Evolutionary conservation across 441 rosid species (phyloP).

Genomic region (Gossypium gossypioides): DNA sequence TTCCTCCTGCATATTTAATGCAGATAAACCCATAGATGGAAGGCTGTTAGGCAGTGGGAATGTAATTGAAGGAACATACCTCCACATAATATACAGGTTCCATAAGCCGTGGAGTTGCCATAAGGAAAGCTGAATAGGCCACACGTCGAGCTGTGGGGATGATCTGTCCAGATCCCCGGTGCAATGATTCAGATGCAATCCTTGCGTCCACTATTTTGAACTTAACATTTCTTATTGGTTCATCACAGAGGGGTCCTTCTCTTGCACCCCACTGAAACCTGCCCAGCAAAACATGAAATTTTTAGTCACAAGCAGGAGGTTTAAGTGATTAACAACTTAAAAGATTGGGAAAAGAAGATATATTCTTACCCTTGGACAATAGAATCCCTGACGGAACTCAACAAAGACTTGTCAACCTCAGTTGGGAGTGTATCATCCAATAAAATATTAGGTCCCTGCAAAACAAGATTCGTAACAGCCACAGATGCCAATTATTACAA

Average conservation of each 20-base stretch:
- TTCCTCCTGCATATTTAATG: neutral
- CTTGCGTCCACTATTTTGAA: constrained; percentile 91
- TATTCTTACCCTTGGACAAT: constrained; percentile 76
- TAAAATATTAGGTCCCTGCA: constrained; percentile 86
- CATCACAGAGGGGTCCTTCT: constrained; percentile 97
- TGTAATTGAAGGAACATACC: constrained; percentile 29
- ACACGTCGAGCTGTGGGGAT: constrained; percentile 20
- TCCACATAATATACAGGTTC: constrained; percentile 96
- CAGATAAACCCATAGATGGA: neutral
- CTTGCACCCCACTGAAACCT: constrained; percentile 99
- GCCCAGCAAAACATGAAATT: constrained; percentile 15
- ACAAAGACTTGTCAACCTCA: constrained; percentile 81
- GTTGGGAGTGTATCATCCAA: constrained; percentile 88
- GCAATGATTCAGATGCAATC: constrained; percentile 82
- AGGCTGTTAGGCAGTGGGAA: neutral
- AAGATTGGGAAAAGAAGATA: neutral
- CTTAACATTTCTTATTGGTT: constrained; percentile 92
- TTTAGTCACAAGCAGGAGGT: neutral
- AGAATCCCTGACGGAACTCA: constrained; percentile 78
- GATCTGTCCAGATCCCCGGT: constrained; percentile 95
- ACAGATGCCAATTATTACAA: neutral
- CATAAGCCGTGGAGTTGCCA: constrained; percentile 97
- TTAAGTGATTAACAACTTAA: neutral
- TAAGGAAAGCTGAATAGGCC: constrained; percentile 57
- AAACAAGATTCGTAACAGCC: constrained; percentile 10